Conservation (phyloP, 2,329 filamentous ascomycete genomes). For the Chaetothyriales sp. region DNA sequence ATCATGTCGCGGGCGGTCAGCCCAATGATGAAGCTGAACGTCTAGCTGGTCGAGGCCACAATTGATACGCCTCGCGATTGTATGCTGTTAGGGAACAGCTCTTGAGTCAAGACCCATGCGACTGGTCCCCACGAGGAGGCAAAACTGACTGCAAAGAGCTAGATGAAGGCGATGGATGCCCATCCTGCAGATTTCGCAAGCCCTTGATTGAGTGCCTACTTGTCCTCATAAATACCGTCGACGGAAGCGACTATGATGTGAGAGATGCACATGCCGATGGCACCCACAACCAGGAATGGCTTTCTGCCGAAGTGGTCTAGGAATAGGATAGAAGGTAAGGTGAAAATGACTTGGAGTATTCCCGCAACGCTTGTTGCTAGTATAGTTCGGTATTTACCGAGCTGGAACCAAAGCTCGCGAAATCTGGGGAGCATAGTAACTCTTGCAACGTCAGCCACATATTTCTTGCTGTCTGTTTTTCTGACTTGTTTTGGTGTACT, state of each 20-base stretch:
- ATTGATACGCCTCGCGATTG: constrained; percentile 18
- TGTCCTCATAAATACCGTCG: constrained; percentile 45
- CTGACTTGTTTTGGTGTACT: background rate
- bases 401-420: constrained; percentile 23
- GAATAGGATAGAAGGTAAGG: constrained; percentile 27
- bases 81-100: constrained; percentile 28
- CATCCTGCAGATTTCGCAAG: constrained; percentile 43
- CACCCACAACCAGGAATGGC: constrained; percentile 33
- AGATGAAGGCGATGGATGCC: constrained; percentile 46
- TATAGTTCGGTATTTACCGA: constrained; percentile 21
- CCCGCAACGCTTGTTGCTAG: constrained; percentile 28
- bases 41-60: constrained; percentile 26
- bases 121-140: constrained; percentile 29
- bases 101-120: constrained; percentile 27
- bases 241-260: constrained; percentile 60
- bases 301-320: constrained; percentile 28
- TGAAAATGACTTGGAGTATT: constrained; percentile 26
- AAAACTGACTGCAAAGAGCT: constrained; percentile 62
- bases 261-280: constrained; percentile 56
- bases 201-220: constrained; percentile 41
- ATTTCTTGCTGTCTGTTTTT: constrained; percentile 26
- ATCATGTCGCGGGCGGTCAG: constrained; percentile 25
- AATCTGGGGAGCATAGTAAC: constrained; percentile 18
- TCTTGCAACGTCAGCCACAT: constrained; percentile 27
- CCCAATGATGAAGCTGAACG: constrained; percentile 28